Evolutionary conservation across 2,329 filamentous ascomycete genomes (phyloP).

Genomic region (Botrytis squamosa): DNA sequence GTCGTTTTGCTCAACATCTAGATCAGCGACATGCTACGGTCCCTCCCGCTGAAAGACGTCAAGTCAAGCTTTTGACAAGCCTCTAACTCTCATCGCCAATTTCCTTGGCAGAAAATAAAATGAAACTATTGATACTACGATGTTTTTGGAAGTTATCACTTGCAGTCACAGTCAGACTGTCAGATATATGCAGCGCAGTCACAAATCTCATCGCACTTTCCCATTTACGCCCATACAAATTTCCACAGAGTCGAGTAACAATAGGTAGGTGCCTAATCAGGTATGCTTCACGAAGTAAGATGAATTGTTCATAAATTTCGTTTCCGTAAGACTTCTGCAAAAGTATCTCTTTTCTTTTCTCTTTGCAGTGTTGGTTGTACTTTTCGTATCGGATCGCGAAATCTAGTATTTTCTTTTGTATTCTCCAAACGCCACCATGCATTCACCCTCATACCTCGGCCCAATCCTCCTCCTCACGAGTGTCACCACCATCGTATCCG

Average conservation of each 20-base stretch:
- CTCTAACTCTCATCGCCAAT: not conserved
- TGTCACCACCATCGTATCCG: not conserved
- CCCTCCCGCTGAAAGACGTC: not conserved
- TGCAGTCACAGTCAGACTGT: not conserved
- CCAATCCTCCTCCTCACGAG: not conserved
- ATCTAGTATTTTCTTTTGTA: not conserved
- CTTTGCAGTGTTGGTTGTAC: not conserved
- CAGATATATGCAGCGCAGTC: not conserved
- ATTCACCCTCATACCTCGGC: not conserved
- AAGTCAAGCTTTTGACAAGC: constrained; percentile 20
- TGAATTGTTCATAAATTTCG: not conserved
- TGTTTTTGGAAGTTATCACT: not conserved
- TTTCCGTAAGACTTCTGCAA: not conserved
- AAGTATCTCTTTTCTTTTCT: not conserved
- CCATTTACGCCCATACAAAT: not conserved
- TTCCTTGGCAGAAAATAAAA: not conserved
- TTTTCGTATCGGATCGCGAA: not conserved
- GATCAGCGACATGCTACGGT: not conserved
- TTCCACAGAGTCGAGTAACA: not conserved
- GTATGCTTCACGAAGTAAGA: not conserved
- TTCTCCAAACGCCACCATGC: not conserved
- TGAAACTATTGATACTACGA: not conserved
- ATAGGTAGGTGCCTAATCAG: not conserved
- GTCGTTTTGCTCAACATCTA: not conserved
- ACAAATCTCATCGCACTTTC: not conserved